Evolutionary conservation across 208 protist genomes (phyloP).

Genomic region (Trypanosoma rangeli): DNA sequence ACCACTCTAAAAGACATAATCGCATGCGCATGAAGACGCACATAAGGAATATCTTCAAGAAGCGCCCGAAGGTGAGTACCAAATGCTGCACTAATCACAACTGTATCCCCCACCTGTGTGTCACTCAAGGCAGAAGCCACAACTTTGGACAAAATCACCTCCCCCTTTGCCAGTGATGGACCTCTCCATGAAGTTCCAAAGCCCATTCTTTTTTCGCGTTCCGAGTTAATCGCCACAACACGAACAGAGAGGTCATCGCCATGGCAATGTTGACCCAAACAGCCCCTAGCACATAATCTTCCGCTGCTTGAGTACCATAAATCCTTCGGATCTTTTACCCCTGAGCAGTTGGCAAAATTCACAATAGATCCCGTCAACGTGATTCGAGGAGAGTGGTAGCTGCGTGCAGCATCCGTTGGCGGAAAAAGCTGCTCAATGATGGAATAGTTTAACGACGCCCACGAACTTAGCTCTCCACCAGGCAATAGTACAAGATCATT

Average conservation of each 20-base stretch:
- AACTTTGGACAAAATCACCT: constrained; percentile 20
- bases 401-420: constrained; percentile 9
- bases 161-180: constrained; percentile 12
- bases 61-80: constrained; percentile 20
- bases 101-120: constrained; percentile 28
- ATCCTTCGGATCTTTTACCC: background rate
- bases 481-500: constrained; percentile 50
- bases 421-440: constrained; percentile 28
- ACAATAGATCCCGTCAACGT: background rate
- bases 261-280: constrained; percentile 7
- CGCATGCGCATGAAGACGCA: background rate
- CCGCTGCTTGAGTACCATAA: constrained; percentile 12
- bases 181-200: constrained; percentile 14
- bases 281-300: constrained; percentile 1
- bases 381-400: constrained; percentile 27
- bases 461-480: constrained; percentile 31
- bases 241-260: background rate
- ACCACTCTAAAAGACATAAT: constrained; percentile 30
- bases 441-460: constrained; percentile 56
- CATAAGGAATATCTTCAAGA: constrained; percentile 3
- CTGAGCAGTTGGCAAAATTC: constrained; percentile 17
- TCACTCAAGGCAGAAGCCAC: constrained; percentile 20
- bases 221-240: constrained; percentile 17
- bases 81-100: constrained; percentile 29
- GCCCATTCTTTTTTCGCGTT: constrained; percentile 28